Evolutionary conservation across 495 filamentous ascomycete species (phyloP).

Genomic region (Penicillium psychrofluorescens): DNA sequence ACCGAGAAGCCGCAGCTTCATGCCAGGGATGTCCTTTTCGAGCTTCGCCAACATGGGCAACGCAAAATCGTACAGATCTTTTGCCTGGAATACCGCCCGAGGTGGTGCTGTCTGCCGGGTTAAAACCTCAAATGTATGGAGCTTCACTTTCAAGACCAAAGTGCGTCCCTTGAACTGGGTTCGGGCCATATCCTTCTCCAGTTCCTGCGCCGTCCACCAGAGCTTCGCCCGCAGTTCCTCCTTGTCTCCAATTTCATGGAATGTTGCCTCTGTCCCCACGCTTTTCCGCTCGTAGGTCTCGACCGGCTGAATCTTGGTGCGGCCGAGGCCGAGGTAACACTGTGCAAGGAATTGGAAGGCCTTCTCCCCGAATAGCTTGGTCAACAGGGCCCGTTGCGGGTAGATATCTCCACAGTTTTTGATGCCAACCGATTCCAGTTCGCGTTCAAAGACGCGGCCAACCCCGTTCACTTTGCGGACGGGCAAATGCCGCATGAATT

Average conservation of each 20-base stretch:
- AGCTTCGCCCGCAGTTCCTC: constrained; percentile 70
- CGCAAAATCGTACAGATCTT: constrained; percentile 76
- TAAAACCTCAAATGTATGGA: constrained; percentile 88
- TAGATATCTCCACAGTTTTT: constrained; percentile 89
- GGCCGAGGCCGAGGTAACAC: constrained; percentile 78
- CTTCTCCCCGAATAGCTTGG: constrained; percentile 82
- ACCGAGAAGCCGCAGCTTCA: constrained; percentile 84
- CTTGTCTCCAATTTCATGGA: constrained; percentile 68
- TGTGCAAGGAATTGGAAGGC: constrained; percentile 78
- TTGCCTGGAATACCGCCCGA: constrained; percentile 60
- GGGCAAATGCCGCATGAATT: constrained; percentile 76
- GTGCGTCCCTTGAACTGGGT: constrained; percentile 86
- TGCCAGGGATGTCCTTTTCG: constrained; percentile 73
- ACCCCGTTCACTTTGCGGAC: constrained; percentile 90
- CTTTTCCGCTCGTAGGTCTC: constrained; percentile 90
- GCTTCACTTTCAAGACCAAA: constrained; percentile 83
- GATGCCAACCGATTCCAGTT: constrained; percentile 80
- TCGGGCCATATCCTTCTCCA: constrained; percentile 77
- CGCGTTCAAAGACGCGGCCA: constrained; percentile 88
- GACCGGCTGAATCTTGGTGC: constrained; percentile 80
- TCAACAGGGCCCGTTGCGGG: constrained; percentile 60
- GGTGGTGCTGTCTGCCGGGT: constrained; percentile 73
- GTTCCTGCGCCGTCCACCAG: constrained; percentile 69
- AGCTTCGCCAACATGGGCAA: constrained; percentile 80
- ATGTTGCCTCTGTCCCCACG: constrained; percentile 90